A percentile compares a stretch with the other conserved stretches of the same genome.
Evolutionary conservation across 2,329 filamentous ascomycete species (phyloP).

Genomic region (Mycosphaerelloides madeirae): DNA sequence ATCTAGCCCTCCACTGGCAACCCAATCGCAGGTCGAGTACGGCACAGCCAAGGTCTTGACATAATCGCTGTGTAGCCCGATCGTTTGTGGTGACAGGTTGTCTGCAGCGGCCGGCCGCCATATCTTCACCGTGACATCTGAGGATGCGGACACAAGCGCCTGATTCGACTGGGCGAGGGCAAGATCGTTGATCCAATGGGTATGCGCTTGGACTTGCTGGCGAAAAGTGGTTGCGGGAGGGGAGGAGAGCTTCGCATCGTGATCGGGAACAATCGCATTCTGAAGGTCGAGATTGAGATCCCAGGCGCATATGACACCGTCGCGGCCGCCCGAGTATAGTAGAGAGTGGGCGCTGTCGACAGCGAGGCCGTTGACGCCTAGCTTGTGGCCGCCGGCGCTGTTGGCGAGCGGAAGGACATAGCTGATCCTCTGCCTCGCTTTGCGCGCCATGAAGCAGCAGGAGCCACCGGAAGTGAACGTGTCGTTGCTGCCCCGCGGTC

Average conservation of each 20-base stretch:
- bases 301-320: slow-evolving; percentile 95
- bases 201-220: slow-evolving; percentile 73
- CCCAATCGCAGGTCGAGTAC: slow-evolving; percentile 67
- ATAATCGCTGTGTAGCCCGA: slow-evolving; percentile 92
- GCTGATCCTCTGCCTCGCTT: slow-evolving; percentile 51
- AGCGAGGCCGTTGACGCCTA: slow-evolving; percentile 91
- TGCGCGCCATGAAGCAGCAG: slow-evolving; percentile 43
- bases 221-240: slow-evolving; percentile 50
- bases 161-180: slow-evolving; percentile 71
- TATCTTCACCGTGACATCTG: slow-evolving; percentile 88
- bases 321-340: slow-evolving; percentile 86
- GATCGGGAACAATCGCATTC: slow-evolving; percentile 31
- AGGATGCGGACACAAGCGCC: slow-evolving; percentile 81
- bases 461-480: too few relatives aligned
- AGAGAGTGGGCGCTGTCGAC: slow-evolving; percentile 79
- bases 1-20: slow-evolving; percentile 89
- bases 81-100: slow-evolving; percentile 64
- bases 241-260: slow-evolving; percentile 31
- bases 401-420: slow-evolving; percentile 67
- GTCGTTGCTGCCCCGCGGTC: too few relatives aligned
- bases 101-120: slow-evolving; percentile 72
- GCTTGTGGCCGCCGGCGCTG: slow-evolving; percentile 68
- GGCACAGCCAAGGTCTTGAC: slow-evolving; percentile 90
- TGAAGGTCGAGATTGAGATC: slow-evolving; percentile 70
- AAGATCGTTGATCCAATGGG: slow-evolving; percentile 95